These are phyloP conservation scores for Fusarium secorum DNA, from an alignment of 2,329 filamentous ascomycete species.

Conservation along the genomic window DNA sequence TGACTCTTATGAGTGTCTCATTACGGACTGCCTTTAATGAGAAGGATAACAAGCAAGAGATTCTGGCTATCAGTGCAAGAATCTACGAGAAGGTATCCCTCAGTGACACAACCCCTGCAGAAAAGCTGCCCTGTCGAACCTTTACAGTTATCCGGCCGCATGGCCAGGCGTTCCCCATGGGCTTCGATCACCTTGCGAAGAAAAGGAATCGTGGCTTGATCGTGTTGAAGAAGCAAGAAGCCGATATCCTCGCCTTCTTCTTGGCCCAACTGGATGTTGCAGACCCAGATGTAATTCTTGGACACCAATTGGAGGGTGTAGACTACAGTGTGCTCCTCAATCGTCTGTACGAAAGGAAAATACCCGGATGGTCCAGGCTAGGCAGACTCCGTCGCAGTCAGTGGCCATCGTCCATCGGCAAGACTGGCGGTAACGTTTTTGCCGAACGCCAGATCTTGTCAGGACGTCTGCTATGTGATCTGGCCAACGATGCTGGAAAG, in stretches of 20 bases:
- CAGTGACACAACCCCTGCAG: constrained; percentile 85
- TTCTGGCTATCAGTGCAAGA: constrained; percentile 87
- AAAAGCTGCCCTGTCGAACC: constrained; percentile 86
- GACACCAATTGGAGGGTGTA: constrained; percentile 95
- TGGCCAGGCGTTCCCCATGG: constrained; percentile 78
- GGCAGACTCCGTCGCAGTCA: constrained; percentile 82
- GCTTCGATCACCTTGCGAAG: constrained; percentile 80
- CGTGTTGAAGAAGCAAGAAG: constrained; percentile 83
- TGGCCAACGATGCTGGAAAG: constrained; percentile 96
- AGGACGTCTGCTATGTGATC: constrained; percentile 89
- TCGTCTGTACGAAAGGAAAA: constrained; percentile 88
- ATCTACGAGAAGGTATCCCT: constrained; percentile 92
- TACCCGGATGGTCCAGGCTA: constrained; percentile 92
- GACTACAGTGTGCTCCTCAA: constrained; percentile 92
- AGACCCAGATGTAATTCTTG: constrained; percentile 92
- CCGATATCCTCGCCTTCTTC: constrained; percentile 86
- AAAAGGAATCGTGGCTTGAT: constrained; percentile 78
- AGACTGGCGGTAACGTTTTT: constrained; percentile 88
- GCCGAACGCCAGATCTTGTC: constrained; percentile 89
- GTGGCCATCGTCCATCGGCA: constrained; percentile 89
- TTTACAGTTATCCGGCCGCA: constrained; percentile 91
- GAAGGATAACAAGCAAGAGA: constrained; percentile 96
- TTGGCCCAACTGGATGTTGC: constrained; percentile 85
- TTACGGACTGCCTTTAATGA: constrained; percentile 88
- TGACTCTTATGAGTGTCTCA: constrained; percentile 95